Evolutionary conservation across 805 yeast genomes (phyloP).

Genomic region (Monosporozyma aquatica): DNA sequence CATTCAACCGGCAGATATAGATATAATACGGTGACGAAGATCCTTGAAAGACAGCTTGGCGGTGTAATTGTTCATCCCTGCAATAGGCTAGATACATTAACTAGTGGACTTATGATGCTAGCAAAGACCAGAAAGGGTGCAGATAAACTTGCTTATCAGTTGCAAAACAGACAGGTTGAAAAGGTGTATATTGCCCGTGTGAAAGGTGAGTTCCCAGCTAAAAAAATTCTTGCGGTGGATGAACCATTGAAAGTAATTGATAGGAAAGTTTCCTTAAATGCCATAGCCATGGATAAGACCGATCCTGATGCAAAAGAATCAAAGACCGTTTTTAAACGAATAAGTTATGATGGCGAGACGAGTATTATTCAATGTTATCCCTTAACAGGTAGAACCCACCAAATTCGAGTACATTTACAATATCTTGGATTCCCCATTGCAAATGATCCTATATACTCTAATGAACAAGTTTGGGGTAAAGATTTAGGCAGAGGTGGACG

Average conservation of each 20-base stretch:
- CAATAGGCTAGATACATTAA: conserved; percentile 79
- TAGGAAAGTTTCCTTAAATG: conserved; percentile 63
- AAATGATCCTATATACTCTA: conserved; percentile 87
- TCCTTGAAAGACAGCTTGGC: conserved; percentile 53
- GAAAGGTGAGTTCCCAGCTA: conserved; percentile 71
- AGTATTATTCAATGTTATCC: conserved; percentile 78
- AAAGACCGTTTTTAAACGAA: conserved; percentile 55
- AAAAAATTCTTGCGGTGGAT: conserved; percentile 45
- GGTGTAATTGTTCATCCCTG: conserved; percentile 68
- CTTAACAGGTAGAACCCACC: conserved; percentile 89
- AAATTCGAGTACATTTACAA: conserved; percentile 87
- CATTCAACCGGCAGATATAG: conserved; percentile 90
- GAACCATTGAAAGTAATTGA: conserved; percentile 61
- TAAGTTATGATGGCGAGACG: conserved; percentile 55
- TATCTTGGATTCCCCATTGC: conserved; percentile 83
- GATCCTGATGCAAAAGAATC: conserved; percentile 50
- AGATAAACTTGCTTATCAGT: conserved; percentile 61
- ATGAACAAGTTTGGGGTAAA: conserved; percentile 71
- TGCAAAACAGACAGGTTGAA: conserved; percentile 60
- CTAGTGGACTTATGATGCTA: conserved; percentile 88
- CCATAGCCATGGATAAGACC: conserved; percentile 31
- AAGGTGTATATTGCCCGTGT: conserved; percentile 87
- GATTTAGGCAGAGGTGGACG: conserved; percentile 53
- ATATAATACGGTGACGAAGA: conserved; percentile 65
- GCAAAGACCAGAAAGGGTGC: conserved; percentile 79